Conservation (phyloP, 306 rosid genomes). For the Cucumis hystrix region DNA sequence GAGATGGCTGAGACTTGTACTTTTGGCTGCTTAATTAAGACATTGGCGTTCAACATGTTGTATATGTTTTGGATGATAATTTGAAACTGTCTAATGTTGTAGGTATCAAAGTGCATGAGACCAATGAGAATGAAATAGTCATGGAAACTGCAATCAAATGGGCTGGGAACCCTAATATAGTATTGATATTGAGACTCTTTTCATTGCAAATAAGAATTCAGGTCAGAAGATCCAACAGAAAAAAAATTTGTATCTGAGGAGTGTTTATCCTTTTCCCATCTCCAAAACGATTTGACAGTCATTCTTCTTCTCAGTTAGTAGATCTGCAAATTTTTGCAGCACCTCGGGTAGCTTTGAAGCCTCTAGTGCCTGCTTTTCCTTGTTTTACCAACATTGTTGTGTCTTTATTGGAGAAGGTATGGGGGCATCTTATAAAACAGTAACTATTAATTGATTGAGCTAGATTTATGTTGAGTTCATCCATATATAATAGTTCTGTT, state of each 20-base stretch:
- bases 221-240: conserved; percentile 27
- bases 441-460: not conserved
- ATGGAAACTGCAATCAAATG: conserved; percentile 72
- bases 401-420: conserved; percentile 90
- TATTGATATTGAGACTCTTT: conserved; percentile 35
- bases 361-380: conserved; percentile 79
- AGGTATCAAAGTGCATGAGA: conserved; percentile 68
- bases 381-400: conserved; percentile 62
- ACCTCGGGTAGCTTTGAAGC: conserved; percentile 56
- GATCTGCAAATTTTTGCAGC: conserved; percentile 67
- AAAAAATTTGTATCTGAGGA: conserved; percentile 11
- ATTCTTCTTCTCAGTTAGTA: conserved; percentile 49
- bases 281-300: conserved; percentile 15
- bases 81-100: conserved; percentile 12
- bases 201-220: conserved; percentile 49
- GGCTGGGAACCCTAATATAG: conserved; percentile 83
- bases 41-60: not conserved
- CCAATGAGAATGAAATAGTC: conserved; percentile 76
- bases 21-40: not conserved
- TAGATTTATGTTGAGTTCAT: not conserved
- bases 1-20: not conserved
- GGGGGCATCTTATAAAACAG: not conserved
- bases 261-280: conserved; percentile 4
- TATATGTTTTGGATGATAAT: not conserved
- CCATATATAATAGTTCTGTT: not conserved